Base-by-base conservation (phyloP, 106 monocot genomes). In the Vanilla planifolia region DNA sequence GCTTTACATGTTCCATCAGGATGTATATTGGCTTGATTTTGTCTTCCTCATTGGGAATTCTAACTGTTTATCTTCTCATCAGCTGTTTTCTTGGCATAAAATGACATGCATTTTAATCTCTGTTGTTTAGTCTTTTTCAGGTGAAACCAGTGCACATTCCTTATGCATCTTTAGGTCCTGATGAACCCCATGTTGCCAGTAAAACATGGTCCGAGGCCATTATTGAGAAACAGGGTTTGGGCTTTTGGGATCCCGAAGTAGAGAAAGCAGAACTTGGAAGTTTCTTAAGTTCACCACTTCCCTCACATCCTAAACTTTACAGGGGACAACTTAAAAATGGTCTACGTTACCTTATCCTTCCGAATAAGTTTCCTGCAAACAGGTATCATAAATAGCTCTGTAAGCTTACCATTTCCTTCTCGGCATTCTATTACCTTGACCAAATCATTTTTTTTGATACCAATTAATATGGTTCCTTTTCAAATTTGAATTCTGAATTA, bases 121-220 rank as follows among this genome's bases (percentile, higher is more conserved):
- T 40, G 34, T 11, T 50, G 32, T 60, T 34, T 46, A 30, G 29
- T 41, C 51, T 10, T 27, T 77, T 68, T 58, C 72, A 89, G 93
- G 80, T 48, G 41, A 75, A 58, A 40, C 47, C 52, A 58, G 27
- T 62, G 65, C 66, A 53, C 58, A 55, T 88, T 53, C 62, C 70
- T 14, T 65, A n/a, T 63, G 91, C 94, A 67, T 21, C 79, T 63
- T 62, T 68, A 33, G 92, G 98, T 43, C 92, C 92, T 61, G 88
- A 98, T 67, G 98, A 98, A 65, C 98, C 98, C 28, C 98, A 98
- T 77, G 98, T 71, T 60, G 88, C 98, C 45, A 85, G 79, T 64
- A 83, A 71, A 51, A 50, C 88, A 40, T 85, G 65, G 78, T 73
- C 98, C 23, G 98, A 98, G 34, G 37, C 79, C 39, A 13, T 67